A percentile compares a stretch with the other conserved stretches of the same genome.
phyloP scores from a whole-genome alignment of 2,329 filamentous ascomycete species.

The Myriosclerotinia curreyana region DNA sequence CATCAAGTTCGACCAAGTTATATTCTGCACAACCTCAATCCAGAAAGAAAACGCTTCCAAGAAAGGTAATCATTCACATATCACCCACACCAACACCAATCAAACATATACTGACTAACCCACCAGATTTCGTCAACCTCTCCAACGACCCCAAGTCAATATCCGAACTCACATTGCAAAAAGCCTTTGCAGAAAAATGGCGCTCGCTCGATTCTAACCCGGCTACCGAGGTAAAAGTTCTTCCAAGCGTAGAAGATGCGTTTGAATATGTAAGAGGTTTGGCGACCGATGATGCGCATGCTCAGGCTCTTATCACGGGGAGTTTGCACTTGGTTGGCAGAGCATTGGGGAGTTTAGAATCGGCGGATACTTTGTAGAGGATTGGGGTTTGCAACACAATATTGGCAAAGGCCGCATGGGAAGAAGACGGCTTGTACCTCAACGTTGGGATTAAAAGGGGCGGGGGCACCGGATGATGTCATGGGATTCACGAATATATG shows the following conservation, averaged over 20 bases:
- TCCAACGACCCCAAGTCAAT: slow-evolving; percentile 42
- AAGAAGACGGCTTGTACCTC: too few relatives aligned
- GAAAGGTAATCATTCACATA: slow-evolving; percentile 36
- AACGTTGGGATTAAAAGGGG: not conserved
- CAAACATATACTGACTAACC: not conserved
- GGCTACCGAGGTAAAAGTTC: slow-evolving; percentile 37
- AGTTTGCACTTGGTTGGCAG: slow-evolving; percentile 65
- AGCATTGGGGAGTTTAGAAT: slow-evolving; percentile 68
- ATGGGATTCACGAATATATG: not conserved
- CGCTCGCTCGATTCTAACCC: slow-evolving; percentile 21
- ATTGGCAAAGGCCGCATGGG: not conserved
- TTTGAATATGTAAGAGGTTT: slow-evolving; percentile 47
- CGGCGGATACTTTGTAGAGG: slow-evolving; percentile 28
- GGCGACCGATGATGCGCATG: slow-evolving; percentile 28
- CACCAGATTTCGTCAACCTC: slow-evolving; percentile 55
- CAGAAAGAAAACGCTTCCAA: slow-evolving; percentile 55
- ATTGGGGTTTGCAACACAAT: not conserved
- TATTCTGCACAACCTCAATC: slow-evolving; percentile 74
- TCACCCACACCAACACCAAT: not conserved
- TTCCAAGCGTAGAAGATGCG: slow-evolving; percentile 56
- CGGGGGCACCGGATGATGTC: not conserved
- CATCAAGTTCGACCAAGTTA: slow-evolving; percentile 63
- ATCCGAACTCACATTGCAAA: slow-evolving; percentile 63
- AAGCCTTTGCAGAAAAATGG: slow-evolving; percentile 45
- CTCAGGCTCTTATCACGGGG: slow-evolving; percentile 51